Evolutionary conservation across 345 rosid species (phyloP), one percentile per base, ranked within the genome.

Genomic region (Populus tremula): DNA sequence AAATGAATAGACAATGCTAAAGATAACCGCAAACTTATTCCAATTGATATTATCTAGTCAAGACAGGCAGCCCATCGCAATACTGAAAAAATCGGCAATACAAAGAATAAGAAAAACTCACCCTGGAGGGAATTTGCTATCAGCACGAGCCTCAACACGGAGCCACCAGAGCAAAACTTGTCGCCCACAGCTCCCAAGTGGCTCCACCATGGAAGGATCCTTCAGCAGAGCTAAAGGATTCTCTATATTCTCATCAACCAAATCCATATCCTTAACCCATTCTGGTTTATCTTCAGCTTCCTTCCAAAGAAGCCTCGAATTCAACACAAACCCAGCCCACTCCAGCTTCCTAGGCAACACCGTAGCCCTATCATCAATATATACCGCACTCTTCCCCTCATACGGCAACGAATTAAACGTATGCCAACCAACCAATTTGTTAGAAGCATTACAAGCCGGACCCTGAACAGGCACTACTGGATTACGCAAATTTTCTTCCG

Each of bases 111-210:
- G 53, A 69, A 65, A 82, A 70, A 78, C 89, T 85, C 43, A 96
- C 99, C 97, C 94, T 6, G 97, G 91, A 80, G 99, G 98, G 76
- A 92, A 96, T 82, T 91, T 94, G 93, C 99, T 96, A 81, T 96
- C 98, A n/a, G 91, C 87, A 18, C 97, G 97, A 77, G 99, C 99
- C 89, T 96, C 99, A 73, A 96, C 98, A 47, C 99, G 98, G 73
- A 96, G 93, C 99, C 99, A 96, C 99, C 99, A 96, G 1, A 94
- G 84, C 80, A 96, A 67, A 83, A 96, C 93, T 74, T 91, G 95
- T 79, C 87, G 90, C 18, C 98, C 99, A 43, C 99, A 96, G 83
- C 89, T 91, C 71, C 98, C 99, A 36, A 96, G 92, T 65, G 99
- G 98, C 81, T 96, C 98, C 62, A 92, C 97, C 79, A 89, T 78